Evolutionary conservation across 257 asterid genomes (phyloP).

Genomic region (Solanum dulcamara): DNA sequence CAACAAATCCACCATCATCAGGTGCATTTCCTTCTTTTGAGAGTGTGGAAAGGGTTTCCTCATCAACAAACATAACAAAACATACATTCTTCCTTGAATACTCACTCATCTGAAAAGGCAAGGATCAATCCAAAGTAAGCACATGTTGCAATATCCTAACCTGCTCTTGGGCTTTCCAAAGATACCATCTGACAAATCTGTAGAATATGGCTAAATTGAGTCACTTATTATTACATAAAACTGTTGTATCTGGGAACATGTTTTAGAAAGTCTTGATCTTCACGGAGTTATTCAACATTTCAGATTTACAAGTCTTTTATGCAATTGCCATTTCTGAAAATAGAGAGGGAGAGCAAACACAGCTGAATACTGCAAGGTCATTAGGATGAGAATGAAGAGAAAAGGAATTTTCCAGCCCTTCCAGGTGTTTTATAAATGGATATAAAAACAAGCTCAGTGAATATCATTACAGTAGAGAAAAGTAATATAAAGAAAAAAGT

Average conservation of each 20-base stretch:
- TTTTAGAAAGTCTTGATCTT: neutral
- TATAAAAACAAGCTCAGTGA: neutral
- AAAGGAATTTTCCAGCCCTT: neutral
- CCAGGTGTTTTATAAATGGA: neutral
- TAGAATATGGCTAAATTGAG: neutral
- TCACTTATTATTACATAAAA: neutral
- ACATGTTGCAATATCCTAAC: neutral
- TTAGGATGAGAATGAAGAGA: neutral
- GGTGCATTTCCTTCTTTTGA: conserved; percentile 59
- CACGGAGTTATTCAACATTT: neutral
- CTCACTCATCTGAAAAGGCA: conserved; percentile 59
- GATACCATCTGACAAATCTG: neutral
- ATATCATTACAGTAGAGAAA: neutral
- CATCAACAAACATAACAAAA: conserved; percentile 86
- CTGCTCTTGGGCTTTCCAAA: neutral
- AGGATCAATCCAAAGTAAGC: neutral
- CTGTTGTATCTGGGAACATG: neutral
- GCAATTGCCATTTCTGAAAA: neutral
- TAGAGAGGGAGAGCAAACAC: neutral
- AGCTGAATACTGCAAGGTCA: neutral
- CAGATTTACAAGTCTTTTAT: neutral
- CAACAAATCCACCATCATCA: conserved; percentile 61
- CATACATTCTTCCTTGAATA: conserved; percentile 78
- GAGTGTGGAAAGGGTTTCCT: conserved; percentile 58
- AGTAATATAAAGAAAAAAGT: neutral